Evolutionary conservation across 805 yeast species (phyloP).

Genomic region (Ogataea salicorniae): DNA sequence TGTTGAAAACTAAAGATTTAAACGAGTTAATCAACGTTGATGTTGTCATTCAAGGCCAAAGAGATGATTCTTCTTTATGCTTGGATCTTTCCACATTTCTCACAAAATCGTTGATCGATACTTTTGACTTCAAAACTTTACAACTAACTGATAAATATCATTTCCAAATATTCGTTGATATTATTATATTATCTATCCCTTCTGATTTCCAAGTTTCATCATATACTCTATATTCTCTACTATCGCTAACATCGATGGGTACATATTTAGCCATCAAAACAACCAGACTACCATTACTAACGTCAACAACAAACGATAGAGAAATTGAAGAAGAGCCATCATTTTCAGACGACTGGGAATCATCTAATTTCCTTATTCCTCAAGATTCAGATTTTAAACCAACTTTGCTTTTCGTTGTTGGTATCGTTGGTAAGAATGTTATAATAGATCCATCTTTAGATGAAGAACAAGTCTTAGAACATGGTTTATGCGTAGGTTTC

Average conservation of each 20-base stretch:
- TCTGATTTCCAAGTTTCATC: constrained; percentile 39
- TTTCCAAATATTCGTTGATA: constrained; percentile 74
- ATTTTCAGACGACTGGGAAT: constrained; percentile 83
- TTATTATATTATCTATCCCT: constrained; percentile 65
- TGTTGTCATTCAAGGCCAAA: constrained; percentile 71
- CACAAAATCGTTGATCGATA: constrained; percentile 45
- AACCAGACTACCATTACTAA: constrained; percentile 67
- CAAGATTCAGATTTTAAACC: constrained; percentile 45
- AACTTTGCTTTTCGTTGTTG: constrained; percentile 72
- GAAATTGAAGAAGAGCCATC: constrained; percentile 85
- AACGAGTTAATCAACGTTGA: constrained; percentile 63
- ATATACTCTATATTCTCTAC: constrained; percentile 56
- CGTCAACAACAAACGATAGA: constrained; percentile 58
- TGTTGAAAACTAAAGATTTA: constrained; percentile 41
- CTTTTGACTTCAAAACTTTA: constrained; percentile 49
- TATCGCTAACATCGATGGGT: constrained; percentile 71
- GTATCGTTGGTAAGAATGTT: constrained; percentile 63
- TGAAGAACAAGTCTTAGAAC: constrained; percentile 84
- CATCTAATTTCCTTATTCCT: constrained; percentile 42
- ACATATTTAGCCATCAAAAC: constrained; percentile 76
- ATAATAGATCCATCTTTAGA: constrained; percentile 83
- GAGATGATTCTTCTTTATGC: constrained; percentile 74
- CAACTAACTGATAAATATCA: constrained; percentile 69
- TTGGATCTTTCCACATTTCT: constrained; percentile 59
- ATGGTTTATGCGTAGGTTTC: constrained; percentile 74